These are phyloP conservation scores for Quercus gilva DNA, from an alignment of 306 rosid genomes.

Conservation along the genomic window DNA sequence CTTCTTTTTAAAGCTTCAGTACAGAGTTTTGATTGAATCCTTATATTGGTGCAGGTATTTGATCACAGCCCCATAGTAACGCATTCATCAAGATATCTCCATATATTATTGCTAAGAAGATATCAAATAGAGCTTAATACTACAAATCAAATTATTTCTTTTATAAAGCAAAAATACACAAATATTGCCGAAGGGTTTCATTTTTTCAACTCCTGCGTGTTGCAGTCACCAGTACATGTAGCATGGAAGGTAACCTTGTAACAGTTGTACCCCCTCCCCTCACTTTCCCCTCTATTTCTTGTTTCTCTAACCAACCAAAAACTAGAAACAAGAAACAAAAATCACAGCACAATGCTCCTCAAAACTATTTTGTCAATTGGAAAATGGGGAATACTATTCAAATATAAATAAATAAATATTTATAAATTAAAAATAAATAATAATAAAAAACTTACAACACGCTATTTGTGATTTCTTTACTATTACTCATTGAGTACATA, in stretches of 20 bases:
- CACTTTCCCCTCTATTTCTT: neutral
- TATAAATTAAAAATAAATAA: neutral
- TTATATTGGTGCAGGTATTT: no score
- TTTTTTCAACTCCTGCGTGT: neutral
- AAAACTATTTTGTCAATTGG: neutral
- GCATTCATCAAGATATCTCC: no score
- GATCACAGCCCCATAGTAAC: no score
- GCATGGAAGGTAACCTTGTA: neutral
- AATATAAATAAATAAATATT: conserved; percentile 11
- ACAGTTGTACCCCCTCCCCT: no score
- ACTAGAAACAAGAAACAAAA: neutral
- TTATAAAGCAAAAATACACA: neutral
- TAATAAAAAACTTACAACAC: conserved; percentile 1
- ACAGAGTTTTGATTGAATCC: no score
- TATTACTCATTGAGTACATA: neutral
- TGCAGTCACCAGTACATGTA: neutral
- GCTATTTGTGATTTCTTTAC: neutral
- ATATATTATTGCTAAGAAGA: no score
- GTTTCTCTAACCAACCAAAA: neutral
- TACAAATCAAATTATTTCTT: no score
- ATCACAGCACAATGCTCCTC: neutral
- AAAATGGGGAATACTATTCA: neutral
- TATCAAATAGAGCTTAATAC: no score
- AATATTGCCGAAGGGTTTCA: neutral
- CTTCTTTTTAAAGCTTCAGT: no score